phyloP scores from a whole-genome alignment of 2,329 filamentous ascomycete genomes.

The Rutstroemia sp. region DNA sequence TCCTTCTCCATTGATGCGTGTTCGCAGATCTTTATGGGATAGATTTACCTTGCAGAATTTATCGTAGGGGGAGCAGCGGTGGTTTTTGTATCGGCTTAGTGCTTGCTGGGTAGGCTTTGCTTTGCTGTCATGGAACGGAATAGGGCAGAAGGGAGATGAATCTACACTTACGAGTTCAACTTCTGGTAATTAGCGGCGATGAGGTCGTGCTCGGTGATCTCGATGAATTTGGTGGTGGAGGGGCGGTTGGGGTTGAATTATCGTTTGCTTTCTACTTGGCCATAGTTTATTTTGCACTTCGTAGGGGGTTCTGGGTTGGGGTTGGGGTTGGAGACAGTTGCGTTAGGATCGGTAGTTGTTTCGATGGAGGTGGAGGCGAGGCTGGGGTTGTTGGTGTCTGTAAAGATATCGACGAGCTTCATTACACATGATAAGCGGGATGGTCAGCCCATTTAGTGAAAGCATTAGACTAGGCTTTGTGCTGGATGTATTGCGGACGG shows the following conservation, averaged over 20 bases:
- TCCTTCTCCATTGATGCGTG: slow-evolving; percentile 37
- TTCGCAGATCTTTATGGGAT: slow-evolving; percentile 40
- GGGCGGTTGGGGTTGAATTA: slow-evolving; percentile 32
- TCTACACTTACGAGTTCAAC: slow-evolving; percentile 34
- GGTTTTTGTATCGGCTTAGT: slow-evolving; percentile 37
- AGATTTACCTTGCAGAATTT: slow-evolving; percentile 43
- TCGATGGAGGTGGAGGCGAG: neutral
- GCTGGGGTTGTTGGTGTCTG: neutral
- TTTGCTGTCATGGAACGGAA: neutral
- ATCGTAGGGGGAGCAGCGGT: slow-evolving; percentile 35
- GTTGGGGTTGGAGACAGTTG: neutral
- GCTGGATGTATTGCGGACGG: neutral
- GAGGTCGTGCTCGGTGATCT: slow-evolving; percentile 33
- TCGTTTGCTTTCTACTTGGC: slow-evolving; percentile 35
- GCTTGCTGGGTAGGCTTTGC: neutral
- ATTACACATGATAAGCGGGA: neutral
- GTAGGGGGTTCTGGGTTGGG: slow-evolving; percentile 2
- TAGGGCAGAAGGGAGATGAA: too few species aligned
- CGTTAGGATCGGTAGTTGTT: neutral
- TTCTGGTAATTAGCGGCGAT: slow-evolving; percentile 38
- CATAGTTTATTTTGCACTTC: slow-evolving; percentile 40
- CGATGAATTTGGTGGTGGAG: slow-evolving; percentile 23
- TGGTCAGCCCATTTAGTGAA: neutral
- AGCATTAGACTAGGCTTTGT: neutral
- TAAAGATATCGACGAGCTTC: too few species aligned